Conservation (phyloP, 1,139 yeast species). For the Geotrichum reessii region DNA sequence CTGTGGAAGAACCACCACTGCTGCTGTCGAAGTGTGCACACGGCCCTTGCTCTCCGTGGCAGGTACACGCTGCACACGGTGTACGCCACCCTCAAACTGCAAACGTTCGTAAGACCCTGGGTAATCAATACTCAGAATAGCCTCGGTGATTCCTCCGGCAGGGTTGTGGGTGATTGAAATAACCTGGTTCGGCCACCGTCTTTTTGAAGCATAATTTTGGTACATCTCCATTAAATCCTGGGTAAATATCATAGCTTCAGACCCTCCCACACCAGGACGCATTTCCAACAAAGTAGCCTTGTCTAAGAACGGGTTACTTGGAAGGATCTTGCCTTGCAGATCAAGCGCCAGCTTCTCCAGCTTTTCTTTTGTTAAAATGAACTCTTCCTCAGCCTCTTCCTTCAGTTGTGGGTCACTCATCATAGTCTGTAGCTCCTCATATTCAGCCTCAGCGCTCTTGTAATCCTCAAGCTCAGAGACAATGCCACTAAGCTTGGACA, state of each 20-base stretch:
- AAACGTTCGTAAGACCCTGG: constrained; percentile 71
- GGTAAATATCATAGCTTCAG: constrained; percentile 85
- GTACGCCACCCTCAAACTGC: constrained; percentile 91
- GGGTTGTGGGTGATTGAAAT: constrained; percentile 49
- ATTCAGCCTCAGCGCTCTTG: constrained; percentile 32
- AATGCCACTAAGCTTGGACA: constrained; percentile 51
- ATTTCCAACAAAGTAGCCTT: constrained; percentile 76
- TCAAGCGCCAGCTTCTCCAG: constrained; percentile 35
- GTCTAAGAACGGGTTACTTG: constrained; percentile 72
- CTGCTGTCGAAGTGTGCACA: constrained; percentile 93
- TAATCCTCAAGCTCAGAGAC: constrained; percentile 51
- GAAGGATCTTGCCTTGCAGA: constrained; percentile 58
- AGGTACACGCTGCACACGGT: constrained; percentile 91
- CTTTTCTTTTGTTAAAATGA: constrained; percentile 35
- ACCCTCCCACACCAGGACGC: constrained; percentile 95
- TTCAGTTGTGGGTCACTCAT: constrained; percentile 37
- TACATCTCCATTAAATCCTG: constrained; percentile 79
- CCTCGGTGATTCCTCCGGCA: constrained; percentile 69
- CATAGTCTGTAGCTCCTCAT: constrained; percentile 36
- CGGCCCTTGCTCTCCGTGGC: constrained; percentile 91
- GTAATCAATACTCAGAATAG: constrained; percentile 64
- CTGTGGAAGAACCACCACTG: constrained; percentile 89
- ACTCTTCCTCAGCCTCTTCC: constrained; percentile 44
- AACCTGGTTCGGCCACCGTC: constrained; percentile 62
- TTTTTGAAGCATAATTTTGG: constrained; percentile 56